Evolutionary conservation across 2,329 filamentous ascomycete genomes (phyloP), one percentile per base, ranked within the genome.

Genomic region (Celoporthe dispersa): DNA sequence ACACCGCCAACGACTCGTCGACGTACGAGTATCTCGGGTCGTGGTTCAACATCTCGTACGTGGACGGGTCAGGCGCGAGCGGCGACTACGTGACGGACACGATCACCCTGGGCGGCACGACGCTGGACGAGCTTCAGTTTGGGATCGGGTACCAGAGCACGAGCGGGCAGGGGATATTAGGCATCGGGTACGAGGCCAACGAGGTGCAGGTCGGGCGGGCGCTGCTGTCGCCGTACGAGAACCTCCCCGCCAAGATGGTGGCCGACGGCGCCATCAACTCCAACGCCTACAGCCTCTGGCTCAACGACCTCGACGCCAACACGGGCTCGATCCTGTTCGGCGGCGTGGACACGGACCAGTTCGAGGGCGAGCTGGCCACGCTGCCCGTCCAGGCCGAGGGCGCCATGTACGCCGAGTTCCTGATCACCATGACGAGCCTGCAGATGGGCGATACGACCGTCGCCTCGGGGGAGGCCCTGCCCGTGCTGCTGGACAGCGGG

Each of bases 1-100:
- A 94, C 79, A 79, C 81, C 59, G 86, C 92, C 55, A 91, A 92
- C 77, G 80, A 84, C 0, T 97, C 94, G 0, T 93, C 92, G 1
- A 92, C 93, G 2, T 95, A 94, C 79, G 76, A 85, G 44, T 94
- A 90, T 77, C 80, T 97, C 68, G 90, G 89, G 73, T 90, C 87
- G 76, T 85, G 89, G 71, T 97, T 98, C 83, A 94, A 95, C 81
- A 97, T 97, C 73, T 90, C 90, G 1, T 97, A 97, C 74, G 91
- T 92, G 55, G 94, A 97, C 80, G 92, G 92, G 61, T 92, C 92
- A 0, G 89, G 90, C 6, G 92, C 94, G 0, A 79, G 82, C 1
- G 94, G 94, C 44, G 92, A 96, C 79, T 97, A 97, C 78, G 92
- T 89, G 2, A 90, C 87, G 5, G 94, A 98, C 77, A 91, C 85